phyloP scores from a whole-genome alignment of 306 rosid species.

The Malus fusca region DNA sequence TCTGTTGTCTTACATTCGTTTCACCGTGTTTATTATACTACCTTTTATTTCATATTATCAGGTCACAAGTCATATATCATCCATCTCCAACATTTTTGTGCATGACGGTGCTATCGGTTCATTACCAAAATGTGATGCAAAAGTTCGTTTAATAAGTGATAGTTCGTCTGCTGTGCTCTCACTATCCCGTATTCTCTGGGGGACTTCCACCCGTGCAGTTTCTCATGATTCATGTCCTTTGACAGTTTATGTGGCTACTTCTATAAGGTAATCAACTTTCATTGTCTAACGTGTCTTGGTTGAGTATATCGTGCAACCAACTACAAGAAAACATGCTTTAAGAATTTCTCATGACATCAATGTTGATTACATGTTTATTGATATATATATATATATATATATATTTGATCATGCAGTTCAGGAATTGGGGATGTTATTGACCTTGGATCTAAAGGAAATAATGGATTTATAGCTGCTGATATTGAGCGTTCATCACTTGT shows the following conservation, averaged over 20 bases:
- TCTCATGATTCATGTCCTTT: conserved; percentile 47
- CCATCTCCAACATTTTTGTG: conserved; percentile 34
- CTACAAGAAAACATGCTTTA: not conserved
- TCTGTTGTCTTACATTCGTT: not conserved
- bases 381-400: not conserved
- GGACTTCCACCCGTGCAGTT: conserved; percentile 30
- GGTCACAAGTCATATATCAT: conserved; percentile 40
- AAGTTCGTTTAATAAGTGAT: conserved; percentile 45
- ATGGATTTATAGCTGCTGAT: conserved; percentile 41
- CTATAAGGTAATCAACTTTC: conserved; percentile 20
- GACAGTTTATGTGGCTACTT: conserved; percentile 35
- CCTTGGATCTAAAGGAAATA: conserved; percentile 22
- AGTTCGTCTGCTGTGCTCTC: conserved; percentile 35
- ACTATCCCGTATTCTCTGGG: conserved; percentile 31
- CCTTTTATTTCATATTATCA: conserved; percentile 7
- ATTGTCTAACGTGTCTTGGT: not conserved
- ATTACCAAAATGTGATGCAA: conserved; percentile 27
- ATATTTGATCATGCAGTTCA: conserved; percentile 19
- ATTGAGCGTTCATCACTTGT: conserved; percentile 37
- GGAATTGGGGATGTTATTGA: conserved; percentile 22
- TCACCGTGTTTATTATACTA: not conserved
- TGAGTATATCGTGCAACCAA: not conserved
- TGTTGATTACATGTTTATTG: not conserved
- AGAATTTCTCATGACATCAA: not conserved
- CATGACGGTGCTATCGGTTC: conserved; percentile 48